Base-by-base conservation (phyloP, 129 eudicot species). In the Flaveria linearis region DNA sequence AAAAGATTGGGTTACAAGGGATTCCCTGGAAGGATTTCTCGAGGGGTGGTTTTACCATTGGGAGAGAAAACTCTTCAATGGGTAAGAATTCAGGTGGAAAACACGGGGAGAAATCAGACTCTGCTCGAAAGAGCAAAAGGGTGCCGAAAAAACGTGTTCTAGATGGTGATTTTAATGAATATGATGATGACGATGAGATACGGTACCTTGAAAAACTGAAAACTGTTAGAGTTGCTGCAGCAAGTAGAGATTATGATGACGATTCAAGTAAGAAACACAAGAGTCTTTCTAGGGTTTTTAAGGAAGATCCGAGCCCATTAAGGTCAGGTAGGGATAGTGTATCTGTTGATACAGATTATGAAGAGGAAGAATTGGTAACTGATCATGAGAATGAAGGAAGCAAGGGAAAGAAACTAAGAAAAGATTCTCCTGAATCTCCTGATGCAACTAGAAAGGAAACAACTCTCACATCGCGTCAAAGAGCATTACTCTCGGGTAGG, bases 11-110 rank as follows among this genome's bases (percentile, higher is more conserved):
- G 13, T 76, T 87, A 61, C 88, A 88, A 80, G 95, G 97, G 71
- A 81, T 81, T 22, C 91, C 96, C 2, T 89, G 90, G 97, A 91
- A 89, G 81, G 93, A 88, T 85, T 88, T 87, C 78, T 83, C 97
- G 1, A 85, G 81, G 79, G 88, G 77, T 5, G 88, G 88, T 46
- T 78, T 84, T 63, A 84, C 58, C 79, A 82, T 82, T 4, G 86
- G 84, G 64, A 91, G 73, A 79, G 94, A 88, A 72, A 88, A 79
- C 28, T 7, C 79, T 76, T 56, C 72, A 66, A 80, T 78, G 64
- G 87, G 83, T 39, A 84, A 69, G 60, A 85, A 73, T 65, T 77
- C 81, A 67, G 70, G 73, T 26, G 87, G 82, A 76, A 88, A 80
- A 64, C 92, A 80, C 70, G 90, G 84, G 9, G 91, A 86, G 65